Base-by-base conservation (phyloP, 2,329 filamentous ascomycete species). In the Tolypocladium inflatum region DNA sequence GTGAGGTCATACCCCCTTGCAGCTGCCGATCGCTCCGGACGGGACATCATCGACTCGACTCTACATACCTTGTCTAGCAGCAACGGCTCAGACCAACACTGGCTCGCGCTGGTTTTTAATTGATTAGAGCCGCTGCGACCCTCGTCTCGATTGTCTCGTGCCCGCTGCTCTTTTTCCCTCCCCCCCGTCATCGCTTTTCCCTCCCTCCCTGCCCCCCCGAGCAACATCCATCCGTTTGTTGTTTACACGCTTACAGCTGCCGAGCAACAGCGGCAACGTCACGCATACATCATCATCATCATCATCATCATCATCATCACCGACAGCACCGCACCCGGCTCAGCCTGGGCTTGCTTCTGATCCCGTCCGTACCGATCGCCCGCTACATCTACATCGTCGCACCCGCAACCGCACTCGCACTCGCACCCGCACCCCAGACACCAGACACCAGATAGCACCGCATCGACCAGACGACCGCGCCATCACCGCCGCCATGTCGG, bases 401-500 rank as follows among this genome's bases (percentile, higher is more conserved):
- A 30, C 26, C 26, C 26, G 26, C n/a, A n/a, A n/a, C n/a, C n/a
- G n/a, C n/a, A n/a, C n/a, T n/a, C n/a, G n/a, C n/a, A n/a, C n/a
- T n/a, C n/a, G n/a, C 26, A 30, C 26, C 4, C 26, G 26, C 26
- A 30, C 26, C 3, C 15, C 26, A 23, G 38, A 38, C 38, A 50
- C n/a, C 19, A 19, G 15, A 21, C n/a, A n/a, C n/a, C n/a, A n/a
- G n/a, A 35, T 30, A 37, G 38, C 30, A 43, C 26, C 26, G 4
- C 41, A 39, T 33, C 19, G 2, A 17, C 3, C 23, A 39, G 11
- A n/a, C n/a, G n/a, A 15, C 38, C 11, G 3, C 52, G 21, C 13
- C 51, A 30, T 8, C 51, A 19, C 23, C 42, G 13, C 3, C 52
- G 26, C 41, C 63, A 68, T 72, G 64, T 65, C 68, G 39, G 69